Conservation (phyloP, 768 basidiomycete species). For the Pisolithus marmoratus region DNA sequence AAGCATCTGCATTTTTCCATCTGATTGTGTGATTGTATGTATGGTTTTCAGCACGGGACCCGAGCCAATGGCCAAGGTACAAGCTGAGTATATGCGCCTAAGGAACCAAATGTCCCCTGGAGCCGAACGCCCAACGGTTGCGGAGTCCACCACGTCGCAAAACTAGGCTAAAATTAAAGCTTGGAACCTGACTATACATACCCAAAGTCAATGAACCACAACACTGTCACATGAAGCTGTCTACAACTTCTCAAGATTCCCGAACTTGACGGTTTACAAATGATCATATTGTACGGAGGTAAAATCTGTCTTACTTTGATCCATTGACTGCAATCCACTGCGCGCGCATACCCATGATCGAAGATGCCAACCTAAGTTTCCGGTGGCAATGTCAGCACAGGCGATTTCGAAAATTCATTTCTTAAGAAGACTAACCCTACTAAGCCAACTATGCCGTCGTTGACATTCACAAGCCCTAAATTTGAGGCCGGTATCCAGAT, state of each 20-base stretch:
- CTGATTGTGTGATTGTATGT: neutral
- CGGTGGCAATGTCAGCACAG: constrained; percentile 1
- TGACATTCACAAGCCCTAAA: constrained; percentile 67
- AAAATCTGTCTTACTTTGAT: constrained; percentile 29
- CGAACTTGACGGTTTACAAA: neutral
- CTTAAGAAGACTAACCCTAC: constrained; percentile 59
- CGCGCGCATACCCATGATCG: constrained; percentile 59
- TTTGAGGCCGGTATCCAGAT: constrained; percentile 86
- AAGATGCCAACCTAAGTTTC: constrained; percentile 54
- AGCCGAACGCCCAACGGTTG: neutral
- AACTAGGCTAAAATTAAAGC: no score
- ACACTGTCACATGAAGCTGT: no score
- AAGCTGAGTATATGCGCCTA: constrained; percentile 67
- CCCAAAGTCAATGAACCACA: no score
- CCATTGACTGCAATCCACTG: constrained; percentile 57
- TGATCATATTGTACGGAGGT: neutral
- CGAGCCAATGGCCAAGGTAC: constrained; percentile 67
- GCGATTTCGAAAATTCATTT: neutral
- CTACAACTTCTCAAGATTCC: no score
- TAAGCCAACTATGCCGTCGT: constrained; percentile 81
- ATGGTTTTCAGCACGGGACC: constrained; percentile 52
- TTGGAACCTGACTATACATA: no score
- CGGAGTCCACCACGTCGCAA: no score
- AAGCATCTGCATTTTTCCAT: constrained; percentile 24
- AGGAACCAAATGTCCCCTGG: constrained; percentile 33